Base-by-base conservation (phyloP, 176 grass and related monocot genomes). In the Musa itinerans region DNA sequence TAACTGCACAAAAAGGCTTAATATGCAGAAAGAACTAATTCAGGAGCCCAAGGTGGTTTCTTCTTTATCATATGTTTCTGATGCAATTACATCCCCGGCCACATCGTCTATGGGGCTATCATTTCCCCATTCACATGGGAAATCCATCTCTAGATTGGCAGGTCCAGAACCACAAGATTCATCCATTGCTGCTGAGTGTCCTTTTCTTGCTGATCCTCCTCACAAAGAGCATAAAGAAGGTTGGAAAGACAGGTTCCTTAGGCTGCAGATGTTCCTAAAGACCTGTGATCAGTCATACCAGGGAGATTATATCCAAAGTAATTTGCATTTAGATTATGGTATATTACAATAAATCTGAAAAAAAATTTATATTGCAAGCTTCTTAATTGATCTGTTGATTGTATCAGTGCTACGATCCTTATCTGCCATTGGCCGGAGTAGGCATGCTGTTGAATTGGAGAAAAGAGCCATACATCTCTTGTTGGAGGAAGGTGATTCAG, bases 401-500 rank as follows among this genome's bases (percentile, higher is more conserved):
- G 57, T 61, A 19, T 61, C 59, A 96, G 89, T 84, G 83, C 83
- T 96, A 65, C 89, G 89, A 77, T 89, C 89, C 11, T 86, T 96
- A 76, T 88, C 89, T 1, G 87, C 92, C 63, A 68, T 80, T 53
- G 92, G 85, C 76, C 78, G 92, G 82, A 96, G 85, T 74, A 92
- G 70, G 85, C 92, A 87, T 85, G 92, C 92, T 2, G 77, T 85
- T 77, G 92, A 87, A 55, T 80, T 96, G 78, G 92, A 96, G 82
- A 92, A 96, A 89, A 89, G 89, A 74, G 89, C 89, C 53, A 96
- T 96, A 83, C 73, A 88, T 51, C 87, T 96, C 76, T 81, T 96
- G 69, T 82, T 92, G 83, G 89, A 96, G 74, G 92, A 96, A 96
- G 92, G 92, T 96, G 72, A 83, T 77, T 71, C 59, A 27, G 74